Conservation (phyloP, 2,329 filamentous ascomycete species). For the Beauveria sp. region DNA sequence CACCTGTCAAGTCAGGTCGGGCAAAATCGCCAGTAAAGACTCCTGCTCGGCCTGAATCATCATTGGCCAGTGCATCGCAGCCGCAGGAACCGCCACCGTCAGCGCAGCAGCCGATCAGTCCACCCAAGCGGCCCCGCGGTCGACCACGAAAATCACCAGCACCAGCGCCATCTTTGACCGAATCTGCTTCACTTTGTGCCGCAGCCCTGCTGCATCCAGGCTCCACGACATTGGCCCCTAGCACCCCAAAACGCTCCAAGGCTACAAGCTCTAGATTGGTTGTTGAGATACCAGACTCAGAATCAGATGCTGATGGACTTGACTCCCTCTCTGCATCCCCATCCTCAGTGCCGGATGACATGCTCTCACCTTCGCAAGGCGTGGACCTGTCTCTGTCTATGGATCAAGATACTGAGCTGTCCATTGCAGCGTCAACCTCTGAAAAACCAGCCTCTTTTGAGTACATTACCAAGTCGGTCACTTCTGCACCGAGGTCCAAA, state of each 20-base stretch:
- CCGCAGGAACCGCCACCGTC: conserved; percentile 28
- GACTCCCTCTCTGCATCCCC: conserved; percentile 23
- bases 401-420: conserved; percentile 38
- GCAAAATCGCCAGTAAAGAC: conserved; percentile 8
- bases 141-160: conserved; percentile 14
- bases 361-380: conserved; percentile 36
- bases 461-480: conserved; percentile 49
- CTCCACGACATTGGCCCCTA: background rate
- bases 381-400: conserved; percentile 36
- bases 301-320: conserved; percentile 27
- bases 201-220: background rate
- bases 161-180: background rate
- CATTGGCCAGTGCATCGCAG: conserved; percentile 13
- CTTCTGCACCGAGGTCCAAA: conserved; percentile 38
- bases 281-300: conserved; percentile 47
- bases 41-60: conserved; percentile 5
- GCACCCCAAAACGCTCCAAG: conserved; percentile 14
- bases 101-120: conserved; percentile 24
- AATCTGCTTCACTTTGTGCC: conserved; percentile 1
- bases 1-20: conserved; percentile 10
- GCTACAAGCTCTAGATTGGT: conserved; percentile 14
- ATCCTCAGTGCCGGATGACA: conserved; percentile 26
- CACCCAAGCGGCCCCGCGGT: conserved; percentile 25
- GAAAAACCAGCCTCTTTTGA: conserved; percentile 39
- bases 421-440: conserved; percentile 30